phyloP scores from a whole-genome alignment of 352 stramenopile species.

The Pythium oligandrum region DNA sequence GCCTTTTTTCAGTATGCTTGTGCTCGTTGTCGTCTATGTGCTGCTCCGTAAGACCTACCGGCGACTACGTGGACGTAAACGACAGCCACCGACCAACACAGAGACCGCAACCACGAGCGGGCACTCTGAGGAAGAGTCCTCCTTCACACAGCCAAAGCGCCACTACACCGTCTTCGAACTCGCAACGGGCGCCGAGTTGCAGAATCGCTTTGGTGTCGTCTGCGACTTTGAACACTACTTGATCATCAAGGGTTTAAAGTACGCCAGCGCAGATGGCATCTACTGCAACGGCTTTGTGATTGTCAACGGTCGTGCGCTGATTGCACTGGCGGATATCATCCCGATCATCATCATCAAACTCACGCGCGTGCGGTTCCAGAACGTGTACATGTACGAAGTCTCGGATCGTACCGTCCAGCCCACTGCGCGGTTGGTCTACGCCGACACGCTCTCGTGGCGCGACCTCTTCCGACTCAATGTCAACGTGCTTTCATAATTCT shows the following conservation, averaged over 20 bases:
- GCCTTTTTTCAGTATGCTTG: conserved; percentile 5
- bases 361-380: conserved; percentile 27
- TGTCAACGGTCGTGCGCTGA: conserved; percentile 29
- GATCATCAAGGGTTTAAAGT: conserved; percentile 9
- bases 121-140: neutral
- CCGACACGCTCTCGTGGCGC: conserved; percentile 21
- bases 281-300: conserved; percentile 38
- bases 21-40: conserved; percentile 15
- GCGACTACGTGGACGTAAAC: neutral
- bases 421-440: conserved; percentile 26
- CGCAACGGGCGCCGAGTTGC: conserved; percentile 3
- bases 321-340: conserved; percentile 29
- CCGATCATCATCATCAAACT: conserved; percentile 40
- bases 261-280: conserved; percentile 32
- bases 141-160: neutral
- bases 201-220: conserved; percentile 26
- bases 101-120: too few species aligned
- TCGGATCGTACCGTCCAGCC: conserved; percentile 20
- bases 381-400: conserved; percentile 37
- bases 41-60: conserved; percentile 19
- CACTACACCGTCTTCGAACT: conserved; percentile 16
- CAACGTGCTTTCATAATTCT: conserved; percentile 11
- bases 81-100: neutral
- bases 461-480: conserved; percentile 23
- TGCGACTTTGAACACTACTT: conserved; percentile 39